Percentiles rank a stretch among this genome's conserved stretches.
phyloP scores from a whole-genome alignment of 2,329 filamentous ascomycete genomes.

The Botryotinia narcissicola region DNA sequence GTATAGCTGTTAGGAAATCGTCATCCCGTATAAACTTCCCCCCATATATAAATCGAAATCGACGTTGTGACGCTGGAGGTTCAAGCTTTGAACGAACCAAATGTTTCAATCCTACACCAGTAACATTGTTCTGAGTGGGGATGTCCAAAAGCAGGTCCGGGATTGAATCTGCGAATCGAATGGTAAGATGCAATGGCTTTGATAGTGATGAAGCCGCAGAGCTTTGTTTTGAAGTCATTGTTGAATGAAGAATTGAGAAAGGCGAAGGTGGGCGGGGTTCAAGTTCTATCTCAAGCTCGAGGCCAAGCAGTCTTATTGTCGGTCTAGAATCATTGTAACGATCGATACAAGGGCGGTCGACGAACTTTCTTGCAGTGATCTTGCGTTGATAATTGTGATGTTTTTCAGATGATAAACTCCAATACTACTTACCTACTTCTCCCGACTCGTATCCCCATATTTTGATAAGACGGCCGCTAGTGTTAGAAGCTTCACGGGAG shows the following conservation, averaged over 20 bases:
- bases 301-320: background rate
- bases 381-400: background rate
- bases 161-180: slow-evolving; percentile 85
- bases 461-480: slow-evolving; percentile 1
- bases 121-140: slow-evolving; percentile 62
- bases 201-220: slow-evolving; percentile 1
- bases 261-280: background rate
- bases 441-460: background rate
- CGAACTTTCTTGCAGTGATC: background rate
- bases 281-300: background rate
- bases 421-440: background rate
- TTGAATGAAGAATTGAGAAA: background rate
- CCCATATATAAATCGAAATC: slow-evolving; percentile 84
- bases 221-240: slow-evolving; percentile 15
- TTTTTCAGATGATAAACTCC: background rate
- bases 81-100: slow-evolving; percentile 73
- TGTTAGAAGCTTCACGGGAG: background rate
- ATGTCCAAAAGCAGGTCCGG: slow-evolving; percentile 82
- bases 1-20: slow-evolving; percentile 63
- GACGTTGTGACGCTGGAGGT: slow-evolving; percentile 58
- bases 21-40: slow-evolving; percentile 81
- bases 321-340: background rate
- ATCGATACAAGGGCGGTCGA: background rate
- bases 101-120: slow-evolving; percentile 76
- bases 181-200: slow-evolving; percentile 66